Percentiles rank a stretch among this genome's conserved stretches.
Evolutionary conservation across 345 rosid species (phyloP).

Genomic region (Melastoma malabathricum): DNA sequence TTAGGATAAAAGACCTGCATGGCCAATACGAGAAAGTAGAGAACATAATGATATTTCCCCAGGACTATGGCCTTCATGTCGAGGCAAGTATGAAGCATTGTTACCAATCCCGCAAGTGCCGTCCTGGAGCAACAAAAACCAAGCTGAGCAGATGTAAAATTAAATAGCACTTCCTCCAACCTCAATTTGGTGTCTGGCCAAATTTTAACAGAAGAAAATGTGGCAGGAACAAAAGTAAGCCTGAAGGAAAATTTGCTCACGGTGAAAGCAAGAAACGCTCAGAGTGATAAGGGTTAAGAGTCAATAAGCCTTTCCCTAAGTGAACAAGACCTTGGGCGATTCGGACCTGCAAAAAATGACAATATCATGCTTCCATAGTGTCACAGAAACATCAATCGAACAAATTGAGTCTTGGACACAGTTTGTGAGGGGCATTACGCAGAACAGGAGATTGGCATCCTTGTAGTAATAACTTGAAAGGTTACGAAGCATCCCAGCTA

Average conservation of each 20-base stretch:
- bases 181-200: too few species aligned
- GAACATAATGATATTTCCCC: conserved; percentile 82
- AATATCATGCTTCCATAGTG: conserved; percentile 1
- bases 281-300: conserved; percentile 86
- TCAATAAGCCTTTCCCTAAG: conserved; percentile 87
- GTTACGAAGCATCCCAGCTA: conserved; percentile 94
- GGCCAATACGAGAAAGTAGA: conserved; percentile 82
- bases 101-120: conserved; percentile 82
- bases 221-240: not conserved
- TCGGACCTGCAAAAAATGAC: conserved; percentile 45
- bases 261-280: conserved; percentile 80
- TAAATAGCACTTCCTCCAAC: not conserved
- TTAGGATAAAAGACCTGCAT: conserved; percentile 54
- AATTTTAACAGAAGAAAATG: too few species aligned
- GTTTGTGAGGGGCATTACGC: conserved; percentile 36
- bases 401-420: not conserved
- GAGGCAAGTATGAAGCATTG: conserved; percentile 75
- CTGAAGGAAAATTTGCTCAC: conserved; percentile 27
- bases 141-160: not conserved
- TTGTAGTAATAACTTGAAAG: conserved; percentile 92
- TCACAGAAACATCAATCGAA: conserved; percentile 5
- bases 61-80: conserved; percentile 72
- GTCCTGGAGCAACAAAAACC: conserved; percentile 25
- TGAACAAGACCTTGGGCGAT: conserved; percentile 94
- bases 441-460: conserved; percentile 78